Base-by-base conservation (phyloP, 2,329 filamentous ascomycete species). In the Davidsoniella neocaledoniae region DNA sequence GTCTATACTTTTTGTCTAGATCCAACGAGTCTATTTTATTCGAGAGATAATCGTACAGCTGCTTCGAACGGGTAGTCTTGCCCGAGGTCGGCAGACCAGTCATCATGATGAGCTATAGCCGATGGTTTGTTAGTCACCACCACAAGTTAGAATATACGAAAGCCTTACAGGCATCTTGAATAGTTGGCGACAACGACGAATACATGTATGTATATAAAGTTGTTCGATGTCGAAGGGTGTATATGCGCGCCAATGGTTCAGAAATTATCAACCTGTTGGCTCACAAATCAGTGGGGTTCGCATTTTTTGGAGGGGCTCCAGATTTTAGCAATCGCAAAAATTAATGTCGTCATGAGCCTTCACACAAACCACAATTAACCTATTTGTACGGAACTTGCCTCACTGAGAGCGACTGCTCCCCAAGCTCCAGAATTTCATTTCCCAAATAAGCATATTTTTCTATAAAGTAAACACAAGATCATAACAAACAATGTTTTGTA, bases 41-140 rank as follows among this genome's bases (percentile, higher is more conserved):
- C 45, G 70, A 61, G 59, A 88, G 76, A 64, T 79, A 79, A 33
- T 71, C 63, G 59, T 79, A 65, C 9, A 91, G 74, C 62, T 90
- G 77, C 43, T 68, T 66, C 10, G 79, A 77, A 56, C 79, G 76
- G 17, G 75, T 76, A 33, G 77, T 77, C 64, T 83, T 83, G 61
- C 79, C 79, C 26, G 79, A 82, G 55, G 76, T 78, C 49, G 79
- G 79, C 56, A 79, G 70, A 54, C 79, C 79, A 48, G 77, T 77
- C 53, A 83, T 62, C 57, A 81, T 77, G 58, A 83, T 77, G 56
- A 83, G 69, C 79, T 83, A 54, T 45, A 49, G n/a, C 14, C 26
- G 4, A 33, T 17, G 17, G 29, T 43, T 17, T 21, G 45, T 47
- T n/a, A 7, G 45, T 37, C 4, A 29, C 4, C 19, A 9, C 33